Evolutionary conservation across 1,284 basidiomycete species (phyloP), one percentile per base, ranked within the genome.

Genomic region (Waitea zeae): DNA sequence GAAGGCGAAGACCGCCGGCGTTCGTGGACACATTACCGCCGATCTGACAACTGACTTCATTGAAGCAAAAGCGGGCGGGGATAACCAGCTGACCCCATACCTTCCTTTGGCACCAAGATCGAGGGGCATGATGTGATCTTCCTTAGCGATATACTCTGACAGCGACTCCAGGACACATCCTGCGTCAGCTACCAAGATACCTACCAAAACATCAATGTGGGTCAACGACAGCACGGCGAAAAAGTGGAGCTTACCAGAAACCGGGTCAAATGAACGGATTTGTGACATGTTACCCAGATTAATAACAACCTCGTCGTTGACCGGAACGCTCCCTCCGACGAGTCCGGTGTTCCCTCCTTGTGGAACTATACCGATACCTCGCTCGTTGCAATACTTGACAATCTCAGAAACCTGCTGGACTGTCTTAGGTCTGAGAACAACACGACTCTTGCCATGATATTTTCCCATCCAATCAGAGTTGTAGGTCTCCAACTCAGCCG

Each of bases 401-500:
- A 98, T 81, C 42, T 80, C 63, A 47, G 82, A 81, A 47, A 97
- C 88, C 57, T 98, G 78, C 43, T 83, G 58, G 0, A 87, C 86
- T 1, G 80, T 77, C 49, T 79, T 86, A 11, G 93, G 93, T 53
- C 83, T 88, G 41, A 97, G 62, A 12, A 98, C 83, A 17, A 89
- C 82, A 19, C 74, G 73, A 14, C 86, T 74, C 27, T 67, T 59
- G 14, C 93, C 95, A 39, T 70, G 69, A 53, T 95, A 97, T 57
- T 96, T 96, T 50, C 83, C 80, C 83, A 97, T 90, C 93, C 93
- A 98, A 54, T 98, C 93, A 45, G 72, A 65, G 55, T 98, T 98
- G 65, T 71, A 96, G 0, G 58, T 63, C 13, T 70, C 67, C 22
- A 97, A 67, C 44, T 96, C 92, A 9, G 79, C 70, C 3, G 58